A percentile compares a stretch with the other conserved stretches of the same genome.
Evolutionary conservation across 768 basidiomycete species (phyloP).

Genomic region (Tulasnella sp.): DNA sequence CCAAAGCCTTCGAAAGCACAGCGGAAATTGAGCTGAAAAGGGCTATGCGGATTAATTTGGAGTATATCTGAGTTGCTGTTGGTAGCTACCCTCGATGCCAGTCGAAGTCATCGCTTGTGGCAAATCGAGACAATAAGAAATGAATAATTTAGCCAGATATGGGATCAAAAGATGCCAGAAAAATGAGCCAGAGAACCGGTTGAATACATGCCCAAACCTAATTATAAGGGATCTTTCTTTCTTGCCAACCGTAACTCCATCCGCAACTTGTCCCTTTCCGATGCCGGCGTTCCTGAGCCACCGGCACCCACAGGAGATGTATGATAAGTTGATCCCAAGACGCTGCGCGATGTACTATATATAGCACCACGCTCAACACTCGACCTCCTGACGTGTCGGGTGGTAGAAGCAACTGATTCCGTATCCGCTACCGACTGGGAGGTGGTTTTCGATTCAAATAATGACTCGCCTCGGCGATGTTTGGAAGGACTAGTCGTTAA

Average conservation of each 20-base stretch:
- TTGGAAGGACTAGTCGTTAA: too few species aligned
- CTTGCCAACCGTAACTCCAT: not conserved
- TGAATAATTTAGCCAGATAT: too few species aligned
- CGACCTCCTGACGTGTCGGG: not conserved
- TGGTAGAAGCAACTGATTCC: not conserved
- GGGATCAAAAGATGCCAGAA: too few species aligned
- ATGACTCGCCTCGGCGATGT: too few species aligned
- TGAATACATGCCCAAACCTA: too few species aligned
- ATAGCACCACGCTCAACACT: not conserved
- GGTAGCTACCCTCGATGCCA: too few species aligned
- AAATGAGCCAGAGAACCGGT: too few species aligned
- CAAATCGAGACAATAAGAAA: too few species aligned
- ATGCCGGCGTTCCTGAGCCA: not conserved
- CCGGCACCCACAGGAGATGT: not conserved
- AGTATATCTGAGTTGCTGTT: too few species aligned
- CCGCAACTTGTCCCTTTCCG: not conserved
- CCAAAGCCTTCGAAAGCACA: slow-evolving; percentile 58
- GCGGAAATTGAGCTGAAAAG: slow-evolving; percentile 68
- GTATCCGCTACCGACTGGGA: not conserved
- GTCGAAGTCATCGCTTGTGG: too few species aligned
- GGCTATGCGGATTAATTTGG: slow-evolving; percentile 42
- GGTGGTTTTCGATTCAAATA: not conserved
- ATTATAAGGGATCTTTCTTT: too few species aligned
- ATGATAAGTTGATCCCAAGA: not conserved
- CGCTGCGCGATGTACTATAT: not conserved